phyloP scores from a whole-genome alignment of 805 yeast genomes.

The Zygoascus bituminiphila region DNA sequence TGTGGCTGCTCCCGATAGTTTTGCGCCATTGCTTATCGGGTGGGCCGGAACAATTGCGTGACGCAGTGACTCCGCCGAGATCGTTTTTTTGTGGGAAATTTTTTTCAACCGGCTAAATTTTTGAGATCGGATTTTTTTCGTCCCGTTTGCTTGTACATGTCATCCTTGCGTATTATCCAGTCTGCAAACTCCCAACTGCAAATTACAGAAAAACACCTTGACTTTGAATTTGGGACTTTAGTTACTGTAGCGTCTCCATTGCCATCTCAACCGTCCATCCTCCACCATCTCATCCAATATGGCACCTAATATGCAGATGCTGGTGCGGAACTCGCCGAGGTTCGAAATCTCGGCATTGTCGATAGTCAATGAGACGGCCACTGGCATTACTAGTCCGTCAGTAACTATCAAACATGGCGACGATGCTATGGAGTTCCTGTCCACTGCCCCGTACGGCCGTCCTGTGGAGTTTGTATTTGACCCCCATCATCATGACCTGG shows the following conservation, averaged over 20 bases:
- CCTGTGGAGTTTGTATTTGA: not conserved
- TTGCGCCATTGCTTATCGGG: not conserved
- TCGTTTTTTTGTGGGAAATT: too few relatives aligned
- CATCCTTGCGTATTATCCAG: not conserved
- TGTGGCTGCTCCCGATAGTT: too few relatives aligned
- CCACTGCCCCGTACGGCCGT: not conserved
- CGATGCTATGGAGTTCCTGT: not conserved
- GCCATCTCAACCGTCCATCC: not conserved
- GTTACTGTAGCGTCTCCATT: too few relatives aligned
- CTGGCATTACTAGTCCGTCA: not conserved
- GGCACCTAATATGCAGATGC: not conserved
- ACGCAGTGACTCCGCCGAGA: too few relatives aligned
- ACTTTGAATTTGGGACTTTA: not conserved
- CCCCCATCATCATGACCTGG: conserved; percentile 1
- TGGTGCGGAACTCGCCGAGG: not conserved
- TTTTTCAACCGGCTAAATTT: too few relatives aligned
- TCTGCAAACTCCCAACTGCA: not conserved
- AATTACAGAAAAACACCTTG: not conserved
- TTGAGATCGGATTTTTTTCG: too few relatives aligned
- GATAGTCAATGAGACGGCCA: not conserved
- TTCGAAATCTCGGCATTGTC: not conserved
- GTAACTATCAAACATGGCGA: not conserved
- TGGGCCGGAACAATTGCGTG: not conserved
- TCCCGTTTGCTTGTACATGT: too few relatives aligned
- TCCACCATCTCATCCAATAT: not conserved